Conservation (phyloP, 2,329 filamentous ascomycete species). For the Arthrobotrys megalospora region DNA sequence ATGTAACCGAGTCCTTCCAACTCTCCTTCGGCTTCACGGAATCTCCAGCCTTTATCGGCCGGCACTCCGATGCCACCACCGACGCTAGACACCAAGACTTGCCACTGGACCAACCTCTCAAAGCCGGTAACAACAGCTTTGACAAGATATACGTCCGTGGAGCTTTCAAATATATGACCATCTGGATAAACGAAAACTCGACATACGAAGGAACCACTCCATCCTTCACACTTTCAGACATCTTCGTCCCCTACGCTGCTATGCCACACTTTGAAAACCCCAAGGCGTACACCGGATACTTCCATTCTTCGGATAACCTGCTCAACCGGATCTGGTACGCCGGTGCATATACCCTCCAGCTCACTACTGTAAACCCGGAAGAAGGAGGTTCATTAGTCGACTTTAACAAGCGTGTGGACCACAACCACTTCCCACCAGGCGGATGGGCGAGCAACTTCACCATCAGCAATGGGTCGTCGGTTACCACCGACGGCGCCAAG, state of each 20-base stretch:
- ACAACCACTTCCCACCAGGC: constrained; percentile 36
- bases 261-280: constrained; percentile 70
- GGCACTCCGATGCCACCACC: constrained; percentile 66
- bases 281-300: constrained; percentile 72
- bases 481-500: constrained; percentile 73
- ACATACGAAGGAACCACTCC: constrained; percentile 62
- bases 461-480: constrained; percentile 65
- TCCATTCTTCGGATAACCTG: constrained; percentile 71
- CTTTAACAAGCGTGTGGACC: constrained; percentile 47
- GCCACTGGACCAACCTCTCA: constrained; percentile 65
- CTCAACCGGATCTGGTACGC: constrained; percentile 71
- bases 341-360: constrained; percentile 70
- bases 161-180: constrained; percentile 68
- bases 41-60: constrained; percentile 66
- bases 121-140: constrained; percentile 66
- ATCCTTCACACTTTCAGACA: constrained; percentile 65
- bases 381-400: constrained; percentile 65
- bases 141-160: constrained; percentile 66
- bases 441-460: constrained; percentile 66
- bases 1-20: constrained; percentile 47
- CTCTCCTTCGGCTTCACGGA: constrained; percentile 67
- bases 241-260: constrained; percentile 68
- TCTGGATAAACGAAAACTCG: constrained; percentile 65
- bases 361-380: constrained; percentile 66
- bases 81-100: constrained; percentile 65